Base-by-base conservation (phyloP, 2,329 filamentous ascomycete genomes). In the Ceratocystis diversiconidia region DNA sequence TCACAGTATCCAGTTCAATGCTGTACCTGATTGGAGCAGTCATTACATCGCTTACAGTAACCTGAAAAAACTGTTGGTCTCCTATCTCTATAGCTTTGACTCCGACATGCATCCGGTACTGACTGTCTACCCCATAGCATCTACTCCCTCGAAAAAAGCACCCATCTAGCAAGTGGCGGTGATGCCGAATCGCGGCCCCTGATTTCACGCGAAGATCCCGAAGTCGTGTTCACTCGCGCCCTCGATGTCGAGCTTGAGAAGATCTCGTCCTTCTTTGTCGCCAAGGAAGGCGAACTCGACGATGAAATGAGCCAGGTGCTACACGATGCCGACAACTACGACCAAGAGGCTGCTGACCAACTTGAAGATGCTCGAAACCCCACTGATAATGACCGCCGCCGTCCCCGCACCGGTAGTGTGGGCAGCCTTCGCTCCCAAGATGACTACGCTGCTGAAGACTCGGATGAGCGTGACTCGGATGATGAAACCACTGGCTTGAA, bases 21-120 rank as follows among this genome's bases (percentile, higher is more conserved):
- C 94, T 69, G 94, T 99, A 71, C 94, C 94, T n/a, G 94, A 99
- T 77, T 99, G 94, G 94, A 96, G 90, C 79, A 92, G 87, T 72
- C 86, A 97, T 76, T 99, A 99, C 76, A 95, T 99, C 73, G 89
- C 92, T 68, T 99, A 99, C 77, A 96, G 92, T 78, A 97, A 96
- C 73, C 83, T 99, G 71, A 99, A 99, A 81, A 99, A 99, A 80
- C 83, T 96, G 90, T 95, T 75, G 73, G 88, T 80, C 64, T 55
- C 17, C 52, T 25, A 57, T 41, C 28, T 32, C n/a, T 46, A 25
- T 50, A 60, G n/a, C 64, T 59, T 4, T 36, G 7, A 8, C 25
- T 41, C 46, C 25, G 36, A 17, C 25, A 3, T 32, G 10, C 17
- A 2, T 17, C 46, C 44, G 28, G 55, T 64, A 41, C 30, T 60